Evolutionary conservation across 441 rosid species (phyloP), one percentile per base, ranked within the genome.

Genomic region (Brassica hybrid): DNA sequence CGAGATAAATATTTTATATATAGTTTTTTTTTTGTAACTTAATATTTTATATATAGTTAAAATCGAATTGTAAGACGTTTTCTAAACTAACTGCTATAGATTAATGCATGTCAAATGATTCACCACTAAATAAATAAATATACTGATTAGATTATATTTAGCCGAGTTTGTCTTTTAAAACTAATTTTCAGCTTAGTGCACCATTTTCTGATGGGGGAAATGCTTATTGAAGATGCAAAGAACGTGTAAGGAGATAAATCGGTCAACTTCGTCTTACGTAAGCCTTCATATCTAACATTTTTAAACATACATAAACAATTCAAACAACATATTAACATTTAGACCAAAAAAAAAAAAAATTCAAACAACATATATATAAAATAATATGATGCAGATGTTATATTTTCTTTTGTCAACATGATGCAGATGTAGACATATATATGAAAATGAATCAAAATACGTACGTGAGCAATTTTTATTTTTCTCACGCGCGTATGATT

Each of bases 241-340:
- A 74, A 74, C 82, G 82, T 79, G 82, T 58, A 63, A 36, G 82
- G 76, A 71, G 76, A 75, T 75, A 58, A 65, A 63, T 79, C 14
- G 76, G 76, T 79, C 82, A 79, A 74, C 79, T 74, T 70, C 68
- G 65, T 50, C 76, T 43, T 65, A 79, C 79, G 79, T 70, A 75
- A 75, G 75, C 79, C 73, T 69, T 74, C 19, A 75, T 70, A 79
- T 74, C 75, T 74, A 74, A 60, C 38, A 65, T 74, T 69, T 67
- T 50, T 3, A 72, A 66, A 72, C 57, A 67, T 43, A 54, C 6
- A 68, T 73, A 69, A 54, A 62, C 30, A 73, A 68, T 67, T 50
- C 34, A n/a, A 52, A 50, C 41, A 38, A 41, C 71, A 61, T 68
- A 62, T 72, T n/a, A n/a, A n/a, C n/a, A n/a, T n/a, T n/a, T n/a